Base-by-base conservation (phyloP, 352 stramenopile genomes). In the Elongisporangium undulatum region DNA sequence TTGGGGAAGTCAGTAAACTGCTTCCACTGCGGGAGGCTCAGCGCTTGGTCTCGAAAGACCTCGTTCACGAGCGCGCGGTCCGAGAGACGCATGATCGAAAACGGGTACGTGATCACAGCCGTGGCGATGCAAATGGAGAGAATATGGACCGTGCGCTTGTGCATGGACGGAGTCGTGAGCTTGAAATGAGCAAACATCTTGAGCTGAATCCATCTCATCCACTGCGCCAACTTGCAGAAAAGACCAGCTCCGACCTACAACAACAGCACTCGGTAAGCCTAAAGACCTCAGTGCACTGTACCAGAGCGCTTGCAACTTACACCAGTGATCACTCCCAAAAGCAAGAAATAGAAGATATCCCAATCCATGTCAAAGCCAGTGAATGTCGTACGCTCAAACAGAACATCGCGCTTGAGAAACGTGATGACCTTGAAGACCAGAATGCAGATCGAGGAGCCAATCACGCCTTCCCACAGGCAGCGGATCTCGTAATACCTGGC, bases 401-500 rank as follows among this genome's bases (percentile, higher is more conserved):
- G 69, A 41, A 85, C 71, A 22, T 92, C 79, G 22, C 72, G 78
- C 49, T 89, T 82, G 23, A 90, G 69, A 39, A 90, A 90, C 2
- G 72, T 88, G 50, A 92, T 81, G 55, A 92, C 75, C 38, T 84
- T 82, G 61, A 87, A 94, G 6, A 91, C 75, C 17, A 94, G 61
- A 45, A 94, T 86, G 41, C 80, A 92, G 52, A 91, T 72, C 4
- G 81, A 89, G 12, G 85, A 90, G 59, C 79, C 82, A 59, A 94
- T 94, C 23, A 92, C 80, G 16, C 82, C 79, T 63, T 92, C 82
- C 85, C 85, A 94, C 8, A 94, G 69, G 16, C 78, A 91, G 63
- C 89, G 89, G 67, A 95, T 90, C 60, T 91, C 82, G 64, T 94
- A 95, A 56, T 89, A 92, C 34, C 82, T 86, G 4, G 84, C 83